Conservation (phyloP, 768 basidiomycete species). For the Sporobolomyces phaffii region DNA sequence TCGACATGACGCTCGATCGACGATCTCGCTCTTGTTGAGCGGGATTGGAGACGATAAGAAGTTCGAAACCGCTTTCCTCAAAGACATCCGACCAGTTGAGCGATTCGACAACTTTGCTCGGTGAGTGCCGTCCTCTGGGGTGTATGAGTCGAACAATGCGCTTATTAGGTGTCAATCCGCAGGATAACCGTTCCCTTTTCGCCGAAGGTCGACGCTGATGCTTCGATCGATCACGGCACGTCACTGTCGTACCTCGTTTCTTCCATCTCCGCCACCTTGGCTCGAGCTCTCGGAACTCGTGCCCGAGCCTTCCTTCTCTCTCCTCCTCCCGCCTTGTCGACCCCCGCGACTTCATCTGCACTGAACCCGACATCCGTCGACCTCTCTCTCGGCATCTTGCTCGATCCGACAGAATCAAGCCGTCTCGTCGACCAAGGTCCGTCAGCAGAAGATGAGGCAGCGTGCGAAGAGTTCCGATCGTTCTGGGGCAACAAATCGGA, state of each 20-base stretch:
- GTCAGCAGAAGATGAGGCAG: slow-evolving; percentile 57
- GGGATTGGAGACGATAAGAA: slow-evolving; percentile 35
- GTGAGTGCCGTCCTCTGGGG: not conserved
- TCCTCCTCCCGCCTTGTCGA: slow-evolving; percentile 2
- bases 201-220: slow-evolving; percentile 18
- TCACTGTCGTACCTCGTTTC: slow-evolving; percentile 36
- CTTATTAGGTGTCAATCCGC: not conserved
- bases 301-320: slow-evolving; percentile 58
- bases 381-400: slow-evolving; percentile 68
- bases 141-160: not conserved
- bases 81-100: slow-evolving; percentile 17
- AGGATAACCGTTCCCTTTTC: slow-evolving; percentile 26
- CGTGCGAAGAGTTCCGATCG: slow-evolving; percentile 60
- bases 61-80: slow-evolving; percentile 23
- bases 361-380: slow-evolving; percentile 45
- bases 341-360: slow-evolving; percentile 43
- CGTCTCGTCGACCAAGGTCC: slow-evolving; percentile 92
- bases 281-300: slow-evolving; percentile 68
- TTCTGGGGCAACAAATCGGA: slow-evolving; percentile 93
- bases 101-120: slow-evolving; percentile 36
- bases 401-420: slow-evolving; percentile 65
- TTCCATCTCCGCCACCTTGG: slow-evolving; percentile 45
- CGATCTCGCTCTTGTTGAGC: slow-evolving; percentile 31
- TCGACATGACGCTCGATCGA: slow-evolving; percentile 32
- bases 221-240: slow-evolving; percentile 30